Evolutionary conservation across 225 moss, liverwort and hornwort genomes (phyloP), one percentile per base, ranked within the genome.

Genomic region (Pseudisothecium myosuroides): DNA sequence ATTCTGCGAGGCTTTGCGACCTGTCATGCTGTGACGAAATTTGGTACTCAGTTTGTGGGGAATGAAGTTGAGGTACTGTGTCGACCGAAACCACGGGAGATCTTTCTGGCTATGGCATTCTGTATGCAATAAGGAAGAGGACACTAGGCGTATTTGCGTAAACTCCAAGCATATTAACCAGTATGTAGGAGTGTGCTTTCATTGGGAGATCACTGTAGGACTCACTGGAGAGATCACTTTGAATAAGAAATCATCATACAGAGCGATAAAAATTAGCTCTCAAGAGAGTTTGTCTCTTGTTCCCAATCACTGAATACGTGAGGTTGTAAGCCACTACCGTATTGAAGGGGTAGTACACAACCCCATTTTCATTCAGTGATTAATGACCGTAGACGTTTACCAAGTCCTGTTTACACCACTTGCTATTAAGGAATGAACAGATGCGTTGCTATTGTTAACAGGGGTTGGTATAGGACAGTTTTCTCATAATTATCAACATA

Each of bases 21-120:
- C 52, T 95, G 95, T 85, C 95, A 96, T 89, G 80, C 94, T 50
- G 93, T 96, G 67, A 89, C 95, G 28, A 93, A 93, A 76, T 93
- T 96, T 83, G 94, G 93, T 34, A 80, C 86, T 76, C 91, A 94
- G 80, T 92, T 95, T 87, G 93, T 96, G 68, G 95, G 95, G 17
- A 96, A 95, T 84, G 94, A 95, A 93, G 95, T 94, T 43, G 95
- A 95, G 95, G 95, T 93, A 92, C 41, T 54, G n/a, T 23, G 37
- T 79, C 58, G 68, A 68, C 22, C 68, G 45, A 83, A 77, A 85
- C 28, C 31, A 13, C 59, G 64, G 55, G 82, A 85, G 75, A 87
- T 52, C 3, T 54, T 79, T 55, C 60, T 76, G 43, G 39, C 56
- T 89, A 34, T 61, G 20, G 77, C 69, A 78, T 78, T 90, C 61